Evolutionary conservation across 179 eudicot genomes (phyloP).

Genomic region (Dionaea muscipula): DNA sequence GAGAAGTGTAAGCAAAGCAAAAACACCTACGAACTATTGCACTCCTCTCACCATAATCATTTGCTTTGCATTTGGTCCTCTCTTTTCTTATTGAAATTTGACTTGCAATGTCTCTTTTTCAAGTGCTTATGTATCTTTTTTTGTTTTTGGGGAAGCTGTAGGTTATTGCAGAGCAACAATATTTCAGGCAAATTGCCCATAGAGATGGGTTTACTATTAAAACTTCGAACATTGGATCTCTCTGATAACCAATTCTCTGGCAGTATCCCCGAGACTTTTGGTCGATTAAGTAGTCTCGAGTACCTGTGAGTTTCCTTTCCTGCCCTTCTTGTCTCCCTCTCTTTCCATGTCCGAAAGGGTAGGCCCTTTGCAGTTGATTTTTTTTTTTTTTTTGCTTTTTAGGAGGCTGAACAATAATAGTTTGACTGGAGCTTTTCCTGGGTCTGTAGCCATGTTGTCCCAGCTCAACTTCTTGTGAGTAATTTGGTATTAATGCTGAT

Average conservation of each 20-base stretch:
- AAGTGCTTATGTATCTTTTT: neutral
- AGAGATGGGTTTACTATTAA: constrained; percentile 50
- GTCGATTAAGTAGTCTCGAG: constrained; percentile 41
- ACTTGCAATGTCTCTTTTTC: neutral
- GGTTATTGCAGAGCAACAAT: constrained; percentile 75
- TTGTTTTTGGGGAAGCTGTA: constrained; percentile 13
- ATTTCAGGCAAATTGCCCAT: constrained; percentile 72
- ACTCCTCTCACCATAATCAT: neutral
- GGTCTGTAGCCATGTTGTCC: constrained; percentile 48
- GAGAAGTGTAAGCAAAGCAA: constrained; percentile 56
- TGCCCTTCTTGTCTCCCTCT: constrained; percentile 6
- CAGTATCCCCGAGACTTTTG: constrained; percentile 47
- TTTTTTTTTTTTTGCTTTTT: constrained; percentile 18
- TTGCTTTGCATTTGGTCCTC: neutral
- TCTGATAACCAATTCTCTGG: constrained; percentile 61
- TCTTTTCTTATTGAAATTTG: neutral
- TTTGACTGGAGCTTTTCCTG: constrained; percentile 64
- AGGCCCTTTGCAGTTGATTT: constrained; percentile 12
- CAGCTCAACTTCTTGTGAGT: constrained; percentile 91
- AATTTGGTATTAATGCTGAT: constrained; percentile 7
- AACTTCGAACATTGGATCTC: constrained; percentile 73
- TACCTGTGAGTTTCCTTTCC: constrained; percentile 40
- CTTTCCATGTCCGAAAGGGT: constrained; percentile 3
- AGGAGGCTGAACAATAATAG: constrained; percentile 88
- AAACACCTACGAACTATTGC: neutral